These are phyloP conservation scores for Talaromyces sp. DNA, from an alignment of 2,329 filamentous ascomycete species.

Conservation along the genomic window DNA sequence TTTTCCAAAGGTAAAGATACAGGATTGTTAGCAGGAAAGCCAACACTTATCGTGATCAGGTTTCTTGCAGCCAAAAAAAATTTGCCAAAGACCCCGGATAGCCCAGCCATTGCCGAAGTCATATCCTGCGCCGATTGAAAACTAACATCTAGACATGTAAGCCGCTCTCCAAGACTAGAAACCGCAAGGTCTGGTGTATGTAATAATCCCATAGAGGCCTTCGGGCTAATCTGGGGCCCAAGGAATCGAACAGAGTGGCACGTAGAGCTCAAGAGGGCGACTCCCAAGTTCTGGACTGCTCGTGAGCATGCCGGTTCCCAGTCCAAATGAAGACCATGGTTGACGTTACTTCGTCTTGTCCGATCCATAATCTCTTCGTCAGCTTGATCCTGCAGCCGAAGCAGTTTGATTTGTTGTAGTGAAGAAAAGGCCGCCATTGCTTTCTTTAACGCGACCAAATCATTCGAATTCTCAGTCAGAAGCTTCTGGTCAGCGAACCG, in stretches of 20 bases:
- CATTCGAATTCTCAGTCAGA: slow-evolving; percentile 46
- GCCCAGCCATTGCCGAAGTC: slow-evolving; percentile 50
- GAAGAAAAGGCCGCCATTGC: slow-evolving; percentile 54
- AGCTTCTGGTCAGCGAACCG: slow-evolving; percentile 34
- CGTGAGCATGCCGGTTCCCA: slow-evolving; percentile 61
- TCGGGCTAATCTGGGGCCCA: slow-evolving; percentile 57
- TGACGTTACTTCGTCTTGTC: slow-evolving; percentile 43
- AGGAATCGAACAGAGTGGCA: slow-evolving; percentile 57
- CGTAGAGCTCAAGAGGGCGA: slow-evolving; percentile 50
- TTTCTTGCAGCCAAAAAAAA: slow-evolving; percentile 56
- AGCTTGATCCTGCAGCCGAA: slow-evolving; percentile 55
- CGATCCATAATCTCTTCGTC: slow-evolving; percentile 51
- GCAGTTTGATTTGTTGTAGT: slow-evolving; percentile 59
- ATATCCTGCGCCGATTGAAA: slow-evolving; percentile 55
- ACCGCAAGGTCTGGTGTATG: slow-evolving; percentile 43
- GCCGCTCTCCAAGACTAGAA: slow-evolving; percentile 47
- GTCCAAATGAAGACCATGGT: slow-evolving; percentile 46
- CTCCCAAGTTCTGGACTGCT: slow-evolving; percentile 53
- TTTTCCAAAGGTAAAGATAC: slow-evolving; percentile 53
- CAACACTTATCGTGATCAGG: slow-evolving; percentile 58
- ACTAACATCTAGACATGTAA: slow-evolving; percentile 59
- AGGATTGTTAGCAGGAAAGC: slow-evolving; percentile 54
- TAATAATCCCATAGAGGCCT: slow-evolving; percentile 49
- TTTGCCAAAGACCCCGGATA: slow-evolving; percentile 52
- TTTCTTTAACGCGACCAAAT: slow-evolving; percentile 47